Percentiles rank a stretch among this genome's conserved stretches.
These are phyloP conservation scores for Epithemia pelagica DNA, from an alignment of 108 stramenopile species.

Conservation along the genomic window DNA sequence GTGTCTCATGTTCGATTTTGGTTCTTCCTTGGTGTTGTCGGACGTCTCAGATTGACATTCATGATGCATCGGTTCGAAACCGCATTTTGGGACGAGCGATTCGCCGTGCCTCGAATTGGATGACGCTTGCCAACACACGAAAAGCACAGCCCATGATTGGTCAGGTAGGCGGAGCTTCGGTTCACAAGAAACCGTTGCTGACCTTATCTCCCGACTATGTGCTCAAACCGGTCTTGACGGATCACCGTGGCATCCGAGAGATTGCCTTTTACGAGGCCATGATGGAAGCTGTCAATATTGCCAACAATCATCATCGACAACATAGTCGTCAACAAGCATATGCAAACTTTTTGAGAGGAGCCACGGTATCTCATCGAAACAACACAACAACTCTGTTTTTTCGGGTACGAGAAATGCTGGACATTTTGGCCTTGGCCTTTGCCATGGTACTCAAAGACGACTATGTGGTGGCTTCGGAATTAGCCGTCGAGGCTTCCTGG, in stretches of 20 bases:
- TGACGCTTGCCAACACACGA: background rate
- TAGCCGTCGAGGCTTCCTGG: conserved; percentile 19
- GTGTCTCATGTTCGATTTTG: background rate
- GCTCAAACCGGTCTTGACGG: conserved; percentile 65
- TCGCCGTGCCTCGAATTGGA: conserved; percentile 14
- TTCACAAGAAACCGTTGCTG: conserved; percentile 48
- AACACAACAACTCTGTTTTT: background rate
- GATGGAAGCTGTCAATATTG: background rate
- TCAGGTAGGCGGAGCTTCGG: conserved; percentile 61
- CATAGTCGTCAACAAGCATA: conserved; percentile 1
- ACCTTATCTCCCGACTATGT: conserved; percentile 53
- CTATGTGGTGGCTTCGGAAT: conserved; percentile 11
- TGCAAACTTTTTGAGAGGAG: conserved; percentile 1
- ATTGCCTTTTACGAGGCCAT: conserved; percentile 75
- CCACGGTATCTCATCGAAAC: background rate
- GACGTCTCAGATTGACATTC: conserved; percentile 3
- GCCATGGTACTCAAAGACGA: conserved; percentile 23
- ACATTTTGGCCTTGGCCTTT: conserved; percentile 15
- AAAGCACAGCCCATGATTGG: conserved; percentile 24
- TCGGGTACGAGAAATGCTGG: conserved; percentile 9
- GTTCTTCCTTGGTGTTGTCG: background rate
- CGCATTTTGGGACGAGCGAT: conserved; percentile 7
- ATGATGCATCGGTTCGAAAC: background rate
- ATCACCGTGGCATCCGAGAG: conserved; percentile 73
- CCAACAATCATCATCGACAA: background rate